Conservation (phyloP, 2,329 filamentous ascomycete genomes). For the Ophiostoma sp. region DNA sequence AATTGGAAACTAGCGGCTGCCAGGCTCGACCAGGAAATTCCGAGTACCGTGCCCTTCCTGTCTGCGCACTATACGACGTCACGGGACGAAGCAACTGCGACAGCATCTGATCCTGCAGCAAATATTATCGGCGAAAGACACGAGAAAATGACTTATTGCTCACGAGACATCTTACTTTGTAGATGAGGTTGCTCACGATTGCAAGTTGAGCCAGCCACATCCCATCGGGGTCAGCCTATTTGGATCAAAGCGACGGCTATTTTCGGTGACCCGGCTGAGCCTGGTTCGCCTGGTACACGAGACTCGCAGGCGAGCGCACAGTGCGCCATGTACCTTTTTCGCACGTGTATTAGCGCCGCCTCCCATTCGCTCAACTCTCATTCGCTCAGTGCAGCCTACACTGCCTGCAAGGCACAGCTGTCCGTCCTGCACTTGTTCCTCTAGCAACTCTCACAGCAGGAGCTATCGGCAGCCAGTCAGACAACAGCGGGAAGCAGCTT, state of each 20-base stretch:
- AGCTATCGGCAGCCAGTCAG: constrained; percentile 15
- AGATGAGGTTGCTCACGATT: background rate
- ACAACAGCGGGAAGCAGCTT: constrained; percentile 9
- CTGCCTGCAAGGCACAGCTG: background rate
- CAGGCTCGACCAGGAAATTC: background rate
- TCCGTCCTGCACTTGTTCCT: constrained; percentile 21
- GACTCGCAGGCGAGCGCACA: constrained; percentile 5
- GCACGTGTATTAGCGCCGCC: constrained; percentile 19
- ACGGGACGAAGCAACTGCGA: background rate
- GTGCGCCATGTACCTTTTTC: background rate
- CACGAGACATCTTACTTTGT: background rate
- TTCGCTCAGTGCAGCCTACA: background rate
- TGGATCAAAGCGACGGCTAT: constrained; percentile 14
- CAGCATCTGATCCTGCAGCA: background rate
- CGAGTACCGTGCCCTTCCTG: background rate
- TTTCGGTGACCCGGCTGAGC: background rate
- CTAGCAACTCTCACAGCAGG: constrained; percentile 20
- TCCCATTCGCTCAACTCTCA: constrained; percentile 6
- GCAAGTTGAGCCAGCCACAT: constrained; percentile 5
- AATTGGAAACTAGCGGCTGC: background rate
- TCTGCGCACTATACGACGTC: constrained; percentile 21
- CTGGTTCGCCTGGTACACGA: background rate
- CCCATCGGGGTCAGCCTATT: background rate
- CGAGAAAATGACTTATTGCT: background rate
- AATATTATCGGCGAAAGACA: background rate